These are phyloP conservation scores for Sporobolomyces roseus DNA, from an alignment of 768 basidiomycete genomes.

Conservation along the genomic window DNA sequence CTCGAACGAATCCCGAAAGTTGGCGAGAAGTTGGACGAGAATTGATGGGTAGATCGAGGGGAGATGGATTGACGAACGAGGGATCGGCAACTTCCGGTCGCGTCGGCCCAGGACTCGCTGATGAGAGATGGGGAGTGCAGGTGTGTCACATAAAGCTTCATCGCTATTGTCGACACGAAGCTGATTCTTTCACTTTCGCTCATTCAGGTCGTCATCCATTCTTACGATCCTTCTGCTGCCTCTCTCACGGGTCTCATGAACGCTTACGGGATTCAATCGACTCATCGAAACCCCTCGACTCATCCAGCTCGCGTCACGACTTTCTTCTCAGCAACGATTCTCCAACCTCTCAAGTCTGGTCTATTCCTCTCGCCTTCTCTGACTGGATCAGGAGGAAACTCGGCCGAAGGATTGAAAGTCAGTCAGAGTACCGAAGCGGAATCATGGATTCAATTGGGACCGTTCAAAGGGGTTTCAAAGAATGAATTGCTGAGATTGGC, in stretches of 20 bases:
- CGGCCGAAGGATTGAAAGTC: conserved; percentile 13
- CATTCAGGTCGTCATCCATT: conserved; percentile 35
- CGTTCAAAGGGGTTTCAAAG: conserved; percentile 34
- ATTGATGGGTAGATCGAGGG: conserved; percentile 10
- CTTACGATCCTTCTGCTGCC: conserved; percentile 13
- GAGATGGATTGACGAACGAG: neutral
- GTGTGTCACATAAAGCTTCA: no score
- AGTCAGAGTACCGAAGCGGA: conserved; percentile 30
- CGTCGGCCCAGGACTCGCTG: neutral
- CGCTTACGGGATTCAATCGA: conserved; percentile 25
- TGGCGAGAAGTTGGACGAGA: conserved; percentile 27
- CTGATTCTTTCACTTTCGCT: no score
- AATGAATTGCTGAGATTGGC: conserved; percentile 25
- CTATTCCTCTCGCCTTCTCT: conserved; percentile 24
- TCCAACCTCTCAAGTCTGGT: conserved; percentile 32
- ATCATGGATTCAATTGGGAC: conserved; percentile 40
- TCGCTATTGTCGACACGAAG: neutral
- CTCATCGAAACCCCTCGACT: neutral
- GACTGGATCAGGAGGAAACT: neutral
- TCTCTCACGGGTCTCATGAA: conserved; percentile 38
- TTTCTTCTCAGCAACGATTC: conserved; percentile 38
- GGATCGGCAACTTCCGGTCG: neutral
- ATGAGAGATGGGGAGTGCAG: conserved; percentile 24
- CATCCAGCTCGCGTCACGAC: conserved; percentile 36
- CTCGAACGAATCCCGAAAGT: conserved; percentile 12